Conservation (phyloP, 352 stramenopile species). For the Hyaloperonospora brassicae region DNA sequence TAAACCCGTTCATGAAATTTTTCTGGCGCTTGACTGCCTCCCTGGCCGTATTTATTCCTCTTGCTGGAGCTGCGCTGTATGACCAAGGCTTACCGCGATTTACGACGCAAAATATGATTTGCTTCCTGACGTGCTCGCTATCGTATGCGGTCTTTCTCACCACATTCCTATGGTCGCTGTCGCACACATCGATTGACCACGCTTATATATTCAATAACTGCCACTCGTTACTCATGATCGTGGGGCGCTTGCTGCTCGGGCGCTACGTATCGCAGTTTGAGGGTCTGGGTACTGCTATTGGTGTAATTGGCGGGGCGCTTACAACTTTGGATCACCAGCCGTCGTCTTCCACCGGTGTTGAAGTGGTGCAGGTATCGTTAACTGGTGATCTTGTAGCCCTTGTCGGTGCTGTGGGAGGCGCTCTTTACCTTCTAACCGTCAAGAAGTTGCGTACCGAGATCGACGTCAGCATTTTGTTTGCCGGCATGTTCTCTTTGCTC, state of each 20-base stretch:
- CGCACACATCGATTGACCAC: conserved; percentile 71
- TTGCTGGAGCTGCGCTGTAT: conserved; percentile 43
- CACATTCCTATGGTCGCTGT: conserved; percentile 73
- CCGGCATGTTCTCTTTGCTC: conserved; percentile 60
- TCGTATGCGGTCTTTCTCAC: conserved; percentile 72
- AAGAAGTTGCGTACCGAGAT: conserved; percentile 65
- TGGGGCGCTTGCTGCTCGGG: conserved; percentile 48
- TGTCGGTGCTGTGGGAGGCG: conserved; percentile 57
- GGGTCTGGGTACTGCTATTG: conserved; percentile 61
- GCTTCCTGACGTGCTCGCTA: conserved; percentile 57
- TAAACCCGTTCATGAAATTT: conserved; percentile 76
- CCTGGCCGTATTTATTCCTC: conserved; percentile 57
- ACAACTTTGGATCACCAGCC: conserved; percentile 59
- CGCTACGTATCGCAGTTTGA: conserved; percentile 69
- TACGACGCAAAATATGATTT: conserved; percentile 51
- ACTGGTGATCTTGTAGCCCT: conserved; percentile 71
- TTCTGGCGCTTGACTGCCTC: conserved; percentile 79
- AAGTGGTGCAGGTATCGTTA: conserved; percentile 42
- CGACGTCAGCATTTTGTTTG: conserved; percentile 55
- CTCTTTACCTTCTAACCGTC: conserved; percentile 65
- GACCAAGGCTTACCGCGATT: conserved; percentile 51
- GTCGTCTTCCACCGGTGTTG: conserved; percentile 7
- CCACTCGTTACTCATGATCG: conserved; percentile 74
- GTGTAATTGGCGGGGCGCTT: conserved; percentile 66
- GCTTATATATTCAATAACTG: conserved; percentile 87